phyloP scores from a whole-genome alignment of 345 rosid genomes.

The Mallotus nudiflorus region DNA sequence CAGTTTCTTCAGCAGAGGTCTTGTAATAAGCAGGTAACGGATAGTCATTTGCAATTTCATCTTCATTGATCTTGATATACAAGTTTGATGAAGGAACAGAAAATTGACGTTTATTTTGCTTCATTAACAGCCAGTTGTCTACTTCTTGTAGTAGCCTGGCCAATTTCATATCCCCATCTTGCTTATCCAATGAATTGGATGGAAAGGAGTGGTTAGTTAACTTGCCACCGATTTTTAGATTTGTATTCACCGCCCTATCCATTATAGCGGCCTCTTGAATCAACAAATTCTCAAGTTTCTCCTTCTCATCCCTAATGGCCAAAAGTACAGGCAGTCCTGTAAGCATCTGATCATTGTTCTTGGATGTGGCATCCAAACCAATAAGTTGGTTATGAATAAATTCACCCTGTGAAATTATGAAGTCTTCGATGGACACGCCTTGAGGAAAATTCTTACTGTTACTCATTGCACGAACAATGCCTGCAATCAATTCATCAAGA shows the following conservation, averaged over 20 bases:
- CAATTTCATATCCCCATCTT: constrained; percentile 50
- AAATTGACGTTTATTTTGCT: constrained; percentile 39
- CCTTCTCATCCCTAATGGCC: constrained; percentile 52
- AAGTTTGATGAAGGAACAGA: constrained; percentile 40
- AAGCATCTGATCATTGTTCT: constrained; percentile 39
- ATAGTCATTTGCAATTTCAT: constrained; percentile 69
- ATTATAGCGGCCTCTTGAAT: constrained; percentile 23
- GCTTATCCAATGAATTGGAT: constrained; percentile 35
- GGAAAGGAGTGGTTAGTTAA: constrained; percentile 23
- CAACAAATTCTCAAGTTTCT: constrained; percentile 29
- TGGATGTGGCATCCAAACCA: constrained; percentile 62
- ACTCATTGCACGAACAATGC: constrained; percentile 55
- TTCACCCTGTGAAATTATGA: constrained; percentile 66
- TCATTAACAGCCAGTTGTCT: constrained; percentile 55
- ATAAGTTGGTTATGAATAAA: constrained; percentile 62
- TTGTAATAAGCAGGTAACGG: constrained; percentile 70
- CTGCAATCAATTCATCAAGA: constrained; percentile 69
- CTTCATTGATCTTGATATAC: constrained; percentile 68
- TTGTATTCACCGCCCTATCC: constrained; percentile 15
- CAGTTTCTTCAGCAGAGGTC: constrained; percentile 47
- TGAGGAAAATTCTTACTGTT: constrained; percentile 47
- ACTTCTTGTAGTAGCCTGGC: constrained; percentile 65
- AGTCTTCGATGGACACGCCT: constrained; percentile 47
- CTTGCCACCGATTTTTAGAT: constrained; percentile 35
- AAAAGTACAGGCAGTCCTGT: constrained; percentile 51